Percentiles rank a stretch among this genome's conserved stretches.
These are phyloP conservation scores for Lecanicillium sp. DNA, from an alignment of 2,329 filamentous ascomycete species.

Conservation along the genomic window DNA sequence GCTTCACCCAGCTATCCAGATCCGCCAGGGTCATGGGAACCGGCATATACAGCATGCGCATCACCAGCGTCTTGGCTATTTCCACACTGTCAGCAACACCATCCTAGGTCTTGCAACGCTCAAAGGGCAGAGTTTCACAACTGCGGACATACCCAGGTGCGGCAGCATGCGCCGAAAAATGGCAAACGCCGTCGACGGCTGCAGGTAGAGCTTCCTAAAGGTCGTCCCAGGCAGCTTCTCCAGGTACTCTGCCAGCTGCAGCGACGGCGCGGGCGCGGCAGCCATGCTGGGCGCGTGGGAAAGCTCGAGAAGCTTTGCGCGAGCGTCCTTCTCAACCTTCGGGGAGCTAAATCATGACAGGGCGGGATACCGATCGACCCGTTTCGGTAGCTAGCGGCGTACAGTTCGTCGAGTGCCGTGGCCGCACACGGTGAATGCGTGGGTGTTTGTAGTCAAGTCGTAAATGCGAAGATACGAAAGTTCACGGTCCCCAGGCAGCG, in stretches of 20 bases:
- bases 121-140: too few species aligned
- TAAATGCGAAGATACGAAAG: not conserved
- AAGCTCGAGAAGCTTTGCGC: not conserved
- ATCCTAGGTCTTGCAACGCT: not conserved
- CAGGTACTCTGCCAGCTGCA: conserved; percentile 77
- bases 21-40: conserved; percentile 70
- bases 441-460: not conserved
- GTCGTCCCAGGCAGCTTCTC: conserved; percentile 85
- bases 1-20: conserved; percentile 79
- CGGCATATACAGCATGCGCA: conserved; percentile 89
- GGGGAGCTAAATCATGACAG: too few species aligned
- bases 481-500: conserved; percentile 2
- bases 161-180: conserved; percentile 97
- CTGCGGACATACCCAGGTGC: conserved; percentile 62
- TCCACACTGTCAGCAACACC: not conserved
- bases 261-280: conserved; percentile 37
- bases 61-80: conserved; percentile 86
- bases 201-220: conserved; percentile 87
- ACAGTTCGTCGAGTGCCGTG: not conserved
- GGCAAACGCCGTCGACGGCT: conserved; percentile 89
- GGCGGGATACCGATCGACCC: not conserved
- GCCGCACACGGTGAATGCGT: not conserved
- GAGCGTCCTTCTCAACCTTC: too few species aligned
- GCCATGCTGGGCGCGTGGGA: conserved; percentile 39
- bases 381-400: not conserved